Evolutionary conservation across 192 early-diverging fungal genomes (phyloP).

Genomic region (Coemansia sp.): DNA sequence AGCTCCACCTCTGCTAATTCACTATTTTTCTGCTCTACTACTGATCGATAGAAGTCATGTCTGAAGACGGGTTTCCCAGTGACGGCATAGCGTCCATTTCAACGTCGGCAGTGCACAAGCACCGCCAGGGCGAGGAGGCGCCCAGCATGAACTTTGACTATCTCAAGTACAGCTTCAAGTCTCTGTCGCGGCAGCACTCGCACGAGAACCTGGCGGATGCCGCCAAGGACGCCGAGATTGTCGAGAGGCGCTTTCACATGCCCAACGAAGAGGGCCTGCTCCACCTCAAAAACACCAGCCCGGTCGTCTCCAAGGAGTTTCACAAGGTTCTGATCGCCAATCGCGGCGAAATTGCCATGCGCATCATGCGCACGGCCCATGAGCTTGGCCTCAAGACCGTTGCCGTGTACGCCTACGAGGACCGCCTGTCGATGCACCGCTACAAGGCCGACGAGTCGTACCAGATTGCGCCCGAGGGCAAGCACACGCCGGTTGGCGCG

Average conservation of each 20-base stretch:
- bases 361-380: conserved; percentile 89
- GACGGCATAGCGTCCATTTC: conserved; percentile 45
- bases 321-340: conserved; percentile 58
- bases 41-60: conserved; percentile 30
- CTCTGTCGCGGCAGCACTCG: conserved; percentile 42
- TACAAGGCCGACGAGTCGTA: conserved; percentile 97
- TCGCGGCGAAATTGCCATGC: conserved; percentile 87
- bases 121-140: conserved; percentile 24
- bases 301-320: conserved; percentile 42
- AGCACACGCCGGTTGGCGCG: conserved; percentile 84
- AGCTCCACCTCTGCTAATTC: not conserved
- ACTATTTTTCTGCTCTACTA: not conserved
- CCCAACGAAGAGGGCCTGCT: conserved; percentile 53
- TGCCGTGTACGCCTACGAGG: conserved; percentile 87
- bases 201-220: conserved; percentile 38
- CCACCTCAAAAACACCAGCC: conserved; percentile 53
- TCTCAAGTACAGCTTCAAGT: conserved; percentile 54
- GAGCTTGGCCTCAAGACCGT: conserved; percentile 88
- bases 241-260: conserved; percentile 56
- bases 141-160: conserved; percentile 55
- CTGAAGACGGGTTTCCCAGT: conserved; percentile 21
- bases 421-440: conserved; percentile 87
- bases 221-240: conserved; percentile 29
- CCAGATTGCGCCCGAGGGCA: conserved; percentile 83
- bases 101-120: conserved; percentile 17